phyloP scores from a whole-genome alignment of 805 yeast species.

The Metschnikowia amazonensis region DNA sequence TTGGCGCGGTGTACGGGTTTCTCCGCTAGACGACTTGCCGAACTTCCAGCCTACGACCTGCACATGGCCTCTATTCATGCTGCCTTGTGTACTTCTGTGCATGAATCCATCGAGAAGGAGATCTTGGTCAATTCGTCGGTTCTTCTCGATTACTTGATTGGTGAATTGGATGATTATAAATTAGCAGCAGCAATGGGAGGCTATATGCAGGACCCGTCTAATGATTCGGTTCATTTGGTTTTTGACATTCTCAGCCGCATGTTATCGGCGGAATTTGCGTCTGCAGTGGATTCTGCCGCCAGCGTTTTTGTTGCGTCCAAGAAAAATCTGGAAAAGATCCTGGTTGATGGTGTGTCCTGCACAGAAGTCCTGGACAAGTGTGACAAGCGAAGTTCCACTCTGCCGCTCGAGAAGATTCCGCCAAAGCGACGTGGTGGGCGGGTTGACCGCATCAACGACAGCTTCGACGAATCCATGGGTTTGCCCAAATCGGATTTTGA shows the following conservation, averaged over 20 bases:
- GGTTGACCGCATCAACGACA: constrained; percentile 22
- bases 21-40: constrained; percentile 45
- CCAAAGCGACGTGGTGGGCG: constrained; percentile 9
- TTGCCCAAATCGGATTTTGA: constrained; percentile 23
- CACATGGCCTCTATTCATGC: constrained; percentile 42
- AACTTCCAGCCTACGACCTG: constrained; percentile 55
- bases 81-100: constrained; percentile 38
- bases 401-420: constrained; percentile 22
- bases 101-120: constrained; percentile 49
- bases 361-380: neutral
- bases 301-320: constrained; percentile 23
- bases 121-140: constrained; percentile 54
- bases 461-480: constrained; percentile 27
- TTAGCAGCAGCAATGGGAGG: neutral
- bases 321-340: constrained; percentile 7
- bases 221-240: neutral
- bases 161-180: constrained; percentile 21
- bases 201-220: neutral
- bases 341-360: neutral
- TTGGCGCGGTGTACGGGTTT: constrained; percentile 43
- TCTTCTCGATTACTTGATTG: constrained; percentile 47
- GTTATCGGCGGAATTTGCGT: neutral
- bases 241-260: neutral
- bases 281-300: constrained; percentile 28
- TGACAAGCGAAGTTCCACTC: constrained; percentile 22